phyloP scores from a whole-genome alignment of 148 eudicot species.

The Camellia japonica region DNA sequence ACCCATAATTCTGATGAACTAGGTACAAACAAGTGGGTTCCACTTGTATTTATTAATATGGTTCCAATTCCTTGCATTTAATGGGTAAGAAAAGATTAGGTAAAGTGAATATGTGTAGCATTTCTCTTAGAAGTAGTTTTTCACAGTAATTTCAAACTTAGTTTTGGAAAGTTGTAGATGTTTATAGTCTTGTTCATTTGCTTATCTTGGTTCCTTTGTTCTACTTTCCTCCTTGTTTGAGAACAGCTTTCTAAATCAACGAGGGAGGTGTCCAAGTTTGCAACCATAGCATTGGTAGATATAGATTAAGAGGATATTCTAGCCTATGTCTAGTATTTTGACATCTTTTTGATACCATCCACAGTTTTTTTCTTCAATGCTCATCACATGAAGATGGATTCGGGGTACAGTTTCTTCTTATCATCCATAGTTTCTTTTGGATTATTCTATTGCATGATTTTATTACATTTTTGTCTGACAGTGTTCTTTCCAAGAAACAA shows the following conservation, averaged over 20 bases:
- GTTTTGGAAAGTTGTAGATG: too few species aligned
- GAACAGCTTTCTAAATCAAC: constrained; percentile 71
- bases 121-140: too few species aligned
- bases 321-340: constrained; percentile 83
- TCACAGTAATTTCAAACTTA: too few species aligned
- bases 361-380: constrained; percentile 91
- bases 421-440: background rate
- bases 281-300: constrained; percentile 66
- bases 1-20: too few species aligned
- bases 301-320: constrained; percentile 69
- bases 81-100: too few species aligned
- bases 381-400: constrained; percentile 98
- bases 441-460: background rate
- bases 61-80: too few species aligned
- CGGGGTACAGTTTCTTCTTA: constrained; percentile 49
- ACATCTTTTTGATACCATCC: constrained; percentile 72
- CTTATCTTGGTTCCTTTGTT: background rate
- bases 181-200: too few species aligned
- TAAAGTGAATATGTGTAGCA: too few species aligned
- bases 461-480: background rate
- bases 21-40: too few species aligned
- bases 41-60: too few species aligned
- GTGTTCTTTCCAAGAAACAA: background rate
- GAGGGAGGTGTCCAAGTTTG: constrained; percentile 79
- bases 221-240: background rate